Conservation (phyloP, 1,284 basidiomycete species). For the Rhodotorula sp. region DNA sequence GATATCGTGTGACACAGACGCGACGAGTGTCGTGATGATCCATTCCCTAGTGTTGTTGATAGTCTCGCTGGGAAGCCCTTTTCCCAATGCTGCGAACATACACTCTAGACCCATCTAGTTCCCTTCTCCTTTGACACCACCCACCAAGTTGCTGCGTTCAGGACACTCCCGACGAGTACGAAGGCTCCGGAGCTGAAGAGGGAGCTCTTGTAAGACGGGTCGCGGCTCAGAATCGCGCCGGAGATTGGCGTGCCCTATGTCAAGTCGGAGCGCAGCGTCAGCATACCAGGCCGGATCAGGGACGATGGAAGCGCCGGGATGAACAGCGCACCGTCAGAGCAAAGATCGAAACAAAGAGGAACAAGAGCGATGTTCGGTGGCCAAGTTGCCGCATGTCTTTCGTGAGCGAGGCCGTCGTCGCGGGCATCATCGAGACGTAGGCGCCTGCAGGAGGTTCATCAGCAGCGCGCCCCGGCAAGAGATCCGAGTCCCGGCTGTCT, state of each 20-base stretch:
- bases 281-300: neutral
- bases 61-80: neutral
- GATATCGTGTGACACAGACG: too few relatives aligned
- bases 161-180: conserved; percentile 38
- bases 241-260: conserved; percentile 47
- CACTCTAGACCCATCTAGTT: conserved; percentile 42
- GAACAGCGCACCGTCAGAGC: conserved; percentile 38
- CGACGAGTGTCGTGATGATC: too few relatives aligned
- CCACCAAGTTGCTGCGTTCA: conserved; percentile 28
- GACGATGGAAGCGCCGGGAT: neutral
- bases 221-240: conserved; percentile 45
- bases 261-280: too few relatives aligned
- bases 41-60: too few relatives aligned
- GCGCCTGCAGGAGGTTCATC: neutral
- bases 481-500: neutral
- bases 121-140: conserved; percentile 40
- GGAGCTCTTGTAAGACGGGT: conserved; percentile 42
- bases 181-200: conserved; percentile 42
- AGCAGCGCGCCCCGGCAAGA: too few relatives aligned
- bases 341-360: conserved; percentile 44
- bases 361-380: conserved; percentile 40
- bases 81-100: neutral
- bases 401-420: conserved; percentile 25
- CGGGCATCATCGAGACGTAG: conserved; percentile 37
- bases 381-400: conserved; percentile 34